These are phyloP conservation scores for Pyrenophora tritici-repentis DNA, from an alignment of 2,329 filamentous ascomycete genomes.

Conservation along the genomic window DNA sequence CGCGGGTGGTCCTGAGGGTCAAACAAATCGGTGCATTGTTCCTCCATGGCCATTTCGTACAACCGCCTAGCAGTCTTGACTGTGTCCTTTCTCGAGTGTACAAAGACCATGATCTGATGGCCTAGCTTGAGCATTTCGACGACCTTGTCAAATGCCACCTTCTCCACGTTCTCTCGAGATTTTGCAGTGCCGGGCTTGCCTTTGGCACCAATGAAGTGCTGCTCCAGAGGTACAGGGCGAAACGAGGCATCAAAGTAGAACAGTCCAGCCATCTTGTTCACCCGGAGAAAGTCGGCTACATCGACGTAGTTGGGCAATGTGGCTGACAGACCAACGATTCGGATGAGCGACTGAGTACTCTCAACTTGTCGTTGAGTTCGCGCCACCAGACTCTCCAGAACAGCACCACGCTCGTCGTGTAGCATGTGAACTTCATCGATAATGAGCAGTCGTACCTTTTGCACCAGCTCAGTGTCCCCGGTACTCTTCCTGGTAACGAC, in stretches of 20 bases:
- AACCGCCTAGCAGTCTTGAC: constrained; percentile 84
- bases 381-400: constrained; percentile 93
- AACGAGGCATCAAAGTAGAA: constrained; percentile 99
- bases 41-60: constrained; percentile 82
- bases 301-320: constrained; percentile 97
- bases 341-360: constrained; percentile 95
- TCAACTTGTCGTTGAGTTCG: constrained; percentile 95
- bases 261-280: constrained; percentile 87
- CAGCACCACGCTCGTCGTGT: constrained; percentile 94
- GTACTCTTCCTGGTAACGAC: constrained; percentile 97
- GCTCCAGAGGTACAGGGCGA: constrained; percentile 91
- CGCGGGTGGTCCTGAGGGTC: constrained; percentile 78
- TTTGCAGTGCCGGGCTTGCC: constrained; percentile 82
- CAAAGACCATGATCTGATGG: constrained; percentile 99
- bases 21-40: constrained; percentile 79
- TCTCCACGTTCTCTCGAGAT: constrained; percentile 87
- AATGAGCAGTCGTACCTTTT: constrained; percentile 93
- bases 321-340: constrained; percentile 92
- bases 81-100: constrained; percentile 95
- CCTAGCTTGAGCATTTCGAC: constrained; percentile 86
- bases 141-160: constrained; percentile 89
- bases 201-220: constrained; percentile 96
- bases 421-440: constrained; percentile 99
- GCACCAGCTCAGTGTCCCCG: constrained; percentile 94
- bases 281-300: constrained; percentile 94